Conservation (phyloP, 75 land plant genomes). For the Pinus taeda region DNA sequence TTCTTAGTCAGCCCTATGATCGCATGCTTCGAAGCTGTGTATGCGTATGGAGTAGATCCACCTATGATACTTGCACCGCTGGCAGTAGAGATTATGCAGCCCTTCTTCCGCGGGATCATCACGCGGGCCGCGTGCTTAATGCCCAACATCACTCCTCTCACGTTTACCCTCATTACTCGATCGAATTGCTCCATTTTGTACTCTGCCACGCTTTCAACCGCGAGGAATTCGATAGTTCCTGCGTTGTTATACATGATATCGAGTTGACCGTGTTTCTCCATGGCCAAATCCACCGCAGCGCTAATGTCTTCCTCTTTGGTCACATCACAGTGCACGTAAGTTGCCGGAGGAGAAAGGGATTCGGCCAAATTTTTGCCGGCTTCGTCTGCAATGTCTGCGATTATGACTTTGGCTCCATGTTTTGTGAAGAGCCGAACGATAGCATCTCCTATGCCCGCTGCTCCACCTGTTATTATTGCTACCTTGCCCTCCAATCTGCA, state of each 20-base stretch:
- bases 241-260: slow-evolving; percentile 60
- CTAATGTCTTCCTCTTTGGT: slow-evolving; percentile 33
- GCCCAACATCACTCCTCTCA: slow-evolving; percentile 55
- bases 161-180: background rate
- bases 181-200: too few relatives aligned
- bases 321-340: slow-evolving; percentile 52
- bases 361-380: too few relatives aligned
- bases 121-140: slow-evolving; percentile 76
- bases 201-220: too few relatives aligned
- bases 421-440: slow-evolving; percentile 31
- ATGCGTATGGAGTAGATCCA: background rate
- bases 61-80: background rate
- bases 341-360: slow-evolving; percentile 27
- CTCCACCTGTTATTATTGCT: slow-evolving; percentile 66
- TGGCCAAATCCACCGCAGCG: slow-evolving; percentile 35
- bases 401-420: slow-evolving; percentile 45
- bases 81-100: slow-evolving; percentile 14
- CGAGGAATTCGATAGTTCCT: too few relatives aligned
- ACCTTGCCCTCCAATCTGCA: slow-evolving; percentile 54
- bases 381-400: slow-evolving; percentile 32
- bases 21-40: background rate
- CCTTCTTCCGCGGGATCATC: slow-evolving; percentile 50
- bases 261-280: slow-evolving; percentile 36
- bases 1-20: slow-evolving; percentile 5
- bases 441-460: slow-evolving; percentile 55